phyloP scores from a whole-genome alignment of 352 stramenopile species.

The Phytophthora quininea region DNA sequence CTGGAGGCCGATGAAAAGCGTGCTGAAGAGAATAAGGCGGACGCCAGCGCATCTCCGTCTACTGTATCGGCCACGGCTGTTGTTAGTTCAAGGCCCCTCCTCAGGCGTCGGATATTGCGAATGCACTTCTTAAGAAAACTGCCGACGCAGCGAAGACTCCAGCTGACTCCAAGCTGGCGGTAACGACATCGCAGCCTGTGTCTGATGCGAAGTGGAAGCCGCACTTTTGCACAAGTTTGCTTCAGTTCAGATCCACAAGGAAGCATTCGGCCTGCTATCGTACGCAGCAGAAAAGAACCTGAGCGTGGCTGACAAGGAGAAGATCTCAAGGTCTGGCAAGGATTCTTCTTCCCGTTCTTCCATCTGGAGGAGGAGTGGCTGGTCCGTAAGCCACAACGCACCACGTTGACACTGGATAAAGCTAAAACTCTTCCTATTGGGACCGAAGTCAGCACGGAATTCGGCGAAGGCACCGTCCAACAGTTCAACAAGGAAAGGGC shows the following conservation, averaged over 20 bases:
- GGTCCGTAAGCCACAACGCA: constrained; percentile 73
- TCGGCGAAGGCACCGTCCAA: constrained; percentile 82
- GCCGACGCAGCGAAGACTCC: constrained; percentile 10
- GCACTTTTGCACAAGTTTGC: constrained; percentile 79
- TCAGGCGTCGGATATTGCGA: constrained; percentile 60
- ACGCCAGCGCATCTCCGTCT: constrained; percentile 26
- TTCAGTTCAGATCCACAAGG: constrained; percentile 85
- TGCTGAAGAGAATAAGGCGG: constrained; percentile 31
- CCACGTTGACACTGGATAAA: constrained; percentile 67
- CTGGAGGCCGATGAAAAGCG: constrained; percentile 69
- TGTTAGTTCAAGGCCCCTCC: constrained; percentile 35
- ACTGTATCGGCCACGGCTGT: constrained; percentile 33
- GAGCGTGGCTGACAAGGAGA: constrained; percentile 82
- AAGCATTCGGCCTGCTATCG: constrained; percentile 77
- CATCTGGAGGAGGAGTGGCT: constrained; percentile 85
- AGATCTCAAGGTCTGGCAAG: constrained; percentile 83
- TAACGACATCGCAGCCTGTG: constrained; percentile 11
- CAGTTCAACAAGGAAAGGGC: constrained; percentile 67
- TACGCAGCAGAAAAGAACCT: constrained; percentile 87
- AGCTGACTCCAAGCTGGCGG: constrained; percentile 2
- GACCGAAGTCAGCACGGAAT: constrained; percentile 80
- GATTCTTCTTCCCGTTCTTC: constrained; percentile 89
- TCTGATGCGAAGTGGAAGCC: constrained; percentile 52
- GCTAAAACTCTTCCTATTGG: constrained; percentile 66
- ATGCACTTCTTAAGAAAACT: constrained; percentile 64